Evolutionary conservation across 805 yeast genomes (phyloP).

Genomic region (Candida alai): DNA sequence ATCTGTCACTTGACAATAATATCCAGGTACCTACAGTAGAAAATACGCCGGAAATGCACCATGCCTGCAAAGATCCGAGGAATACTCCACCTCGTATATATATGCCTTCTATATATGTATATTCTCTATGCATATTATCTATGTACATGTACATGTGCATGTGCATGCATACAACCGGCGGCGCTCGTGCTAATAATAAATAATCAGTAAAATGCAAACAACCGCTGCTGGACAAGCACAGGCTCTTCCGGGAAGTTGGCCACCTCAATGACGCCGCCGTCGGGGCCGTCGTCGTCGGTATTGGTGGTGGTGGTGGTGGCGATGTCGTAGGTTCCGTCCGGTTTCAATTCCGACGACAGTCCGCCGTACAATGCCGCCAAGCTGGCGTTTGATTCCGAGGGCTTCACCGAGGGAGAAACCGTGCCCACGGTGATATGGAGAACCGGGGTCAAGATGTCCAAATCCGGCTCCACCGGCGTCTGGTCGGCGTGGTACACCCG

Average conservation of each 20-base stretch:
- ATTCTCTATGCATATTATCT: no score
- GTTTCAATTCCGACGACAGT: slow-evolving; percentile 1
- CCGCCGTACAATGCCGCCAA: slow-evolving; percentile 7
- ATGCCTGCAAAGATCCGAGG: no score
- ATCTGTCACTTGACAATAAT: no score
- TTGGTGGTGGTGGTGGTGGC: background rate
- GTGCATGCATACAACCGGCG: no score
- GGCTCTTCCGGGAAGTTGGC: slow-evolving; percentile 7
- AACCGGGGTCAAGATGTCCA: slow-evolving; percentile 13
- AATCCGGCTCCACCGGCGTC: slow-evolving; percentile 1
- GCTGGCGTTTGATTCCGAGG: slow-evolving; percentile 49
- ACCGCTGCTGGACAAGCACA: slow-evolving; percentile 11
- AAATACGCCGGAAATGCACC: no score
- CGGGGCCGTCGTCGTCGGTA: background rate
- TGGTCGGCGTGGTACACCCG: slow-evolving; percentile 1
- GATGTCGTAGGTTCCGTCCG: slow-evolving; percentile 7
- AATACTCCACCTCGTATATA: no score
- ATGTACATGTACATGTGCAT: no score
- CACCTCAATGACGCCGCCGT: slow-evolving; percentile 9
- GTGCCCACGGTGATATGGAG: slow-evolving; percentile 78
- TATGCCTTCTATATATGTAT: no score
- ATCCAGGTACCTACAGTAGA: no score
- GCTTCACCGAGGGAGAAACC: slow-evolving; percentile 35
- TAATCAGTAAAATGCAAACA: slow-evolving; percentile 13
- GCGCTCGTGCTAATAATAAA: slow-evolving; percentile 10